Evolutionary conservation across 441 rosid genomes (phyloP), one percentile per base, ranked within the genome.

Genomic region (Biscutella laevigata): DNA sequence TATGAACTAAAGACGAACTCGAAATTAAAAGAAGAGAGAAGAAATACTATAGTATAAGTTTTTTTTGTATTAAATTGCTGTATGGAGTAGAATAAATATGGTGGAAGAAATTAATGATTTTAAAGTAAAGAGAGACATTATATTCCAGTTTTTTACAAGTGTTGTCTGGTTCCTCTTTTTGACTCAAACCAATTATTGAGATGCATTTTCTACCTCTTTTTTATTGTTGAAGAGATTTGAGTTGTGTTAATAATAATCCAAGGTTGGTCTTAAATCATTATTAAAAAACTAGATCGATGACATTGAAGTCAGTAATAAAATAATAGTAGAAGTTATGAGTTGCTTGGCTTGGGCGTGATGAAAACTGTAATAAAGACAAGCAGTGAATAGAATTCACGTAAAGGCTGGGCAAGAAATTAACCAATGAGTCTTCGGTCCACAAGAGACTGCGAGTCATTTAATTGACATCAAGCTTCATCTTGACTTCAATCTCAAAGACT

Each of bases 331-430:
- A 48, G 47, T 55, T 47, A 63, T 37, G 39, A 46, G 51, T 55
- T 47, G 62, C 68, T 48, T 64, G 48, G 55, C 51, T 64, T 64
- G 4, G 42, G 62, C 52, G 69, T 64, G 69, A 56, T 56, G 68
- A 46, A 45, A 53, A 14, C n/a, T 43, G 59, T 44, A 61, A 43
- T 42, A 14, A 61, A 43, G 15, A 60, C 25, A 12, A 10, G 24
- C n/a, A n/a, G 54, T 62, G 36, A 40, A 26, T 47, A 12, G 57
- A 56, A 62, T 64, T 56, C 69, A 64, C 69, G 69, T 56, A 33
- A 64, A 64, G 69, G 50, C 13, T 43, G 62, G 26, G 33, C 39
- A 41, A 37, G 24, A n/a, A 6, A 30, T 49, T 12, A 42, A 40
- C 44, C 53, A 19, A 17, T 0, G 56, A 22, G 41, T 20, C n/a